Conservation (phyloP, 805 yeast species). For the Geotrichum ghanense region DNA sequence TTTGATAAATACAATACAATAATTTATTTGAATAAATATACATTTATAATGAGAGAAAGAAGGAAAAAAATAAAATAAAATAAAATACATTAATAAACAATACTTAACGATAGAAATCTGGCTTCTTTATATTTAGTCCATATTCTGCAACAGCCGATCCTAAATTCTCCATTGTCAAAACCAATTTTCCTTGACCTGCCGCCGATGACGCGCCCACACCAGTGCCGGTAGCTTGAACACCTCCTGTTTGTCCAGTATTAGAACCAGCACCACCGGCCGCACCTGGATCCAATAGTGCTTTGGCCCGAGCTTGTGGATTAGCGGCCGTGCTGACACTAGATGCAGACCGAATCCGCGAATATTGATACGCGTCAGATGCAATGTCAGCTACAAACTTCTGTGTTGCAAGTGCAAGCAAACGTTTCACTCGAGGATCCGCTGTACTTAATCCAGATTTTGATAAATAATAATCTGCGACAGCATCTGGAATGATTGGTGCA, state of each 20-base stretch:
- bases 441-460: slow-evolving; percentile 78
- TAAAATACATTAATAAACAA: too few species aligned
- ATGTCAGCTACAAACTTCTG: slow-evolving; percentile 91
- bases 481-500: slow-evolving; percentile 94
- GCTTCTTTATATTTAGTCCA: slow-evolving; percentile 79
- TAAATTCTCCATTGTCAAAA: slow-evolving; percentile 85
- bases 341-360: slow-evolving; percentile 81
- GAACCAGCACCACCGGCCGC: slow-evolving; percentile 43
- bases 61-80: too few species aligned
- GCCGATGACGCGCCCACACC: slow-evolving; percentile 25
- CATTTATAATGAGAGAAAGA: too few species aligned
- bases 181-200: slow-evolving; percentile 58
- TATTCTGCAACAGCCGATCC: slow-evolving; percentile 89
- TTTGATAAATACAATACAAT: too few species aligned
- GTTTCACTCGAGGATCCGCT: slow-evolving; percentile 63
- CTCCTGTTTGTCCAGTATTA: slow-evolving; percentile 20
- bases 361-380: slow-evolving; percentile 94
- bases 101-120: slow-evolving; percentile 80
- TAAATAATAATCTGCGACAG: slow-evolving; percentile 86
- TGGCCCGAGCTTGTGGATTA: slow-evolving; percentile 77
- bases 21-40: too few species aligned
- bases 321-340: slow-evolving; percentile 76
- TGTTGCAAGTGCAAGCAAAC: slow-evolving; percentile 86
- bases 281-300: slow-evolving; percentile 41
- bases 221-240: slow-evolving; percentile 23